phyloP scores from a whole-genome alignment of 805 yeast genomes.

The Cyberlindnera euphorbiiphila region DNA sequence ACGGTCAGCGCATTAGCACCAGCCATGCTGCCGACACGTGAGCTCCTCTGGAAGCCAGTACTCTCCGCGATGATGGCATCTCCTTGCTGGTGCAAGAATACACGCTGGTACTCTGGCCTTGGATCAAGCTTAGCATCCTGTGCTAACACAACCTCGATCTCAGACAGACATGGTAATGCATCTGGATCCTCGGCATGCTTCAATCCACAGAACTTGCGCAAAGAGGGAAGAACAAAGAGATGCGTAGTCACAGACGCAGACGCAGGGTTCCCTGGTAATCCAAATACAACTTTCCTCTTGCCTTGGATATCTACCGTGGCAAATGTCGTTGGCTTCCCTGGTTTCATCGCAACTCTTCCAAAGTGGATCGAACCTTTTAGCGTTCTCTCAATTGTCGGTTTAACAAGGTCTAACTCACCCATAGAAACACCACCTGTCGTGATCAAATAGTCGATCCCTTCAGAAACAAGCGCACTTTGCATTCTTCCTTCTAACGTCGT shows the following conservation, averaged over 20 bases:
- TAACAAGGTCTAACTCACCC: constrained; percentile 52
- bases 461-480: constrained; percentile 18
- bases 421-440: constrained; percentile 59
- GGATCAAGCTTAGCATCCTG: constrained; percentile 38
- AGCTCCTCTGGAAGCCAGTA: constrained; percentile 51
- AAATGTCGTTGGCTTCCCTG: constrained; percentile 57
- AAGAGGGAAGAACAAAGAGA: constrained; percentile 44
- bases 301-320: constrained; percentile 35
- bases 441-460: constrained; percentile 38
- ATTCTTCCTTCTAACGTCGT: constrained; percentile 28
- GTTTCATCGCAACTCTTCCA: constrained; percentile 57
- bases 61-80: constrained; percentile 34
- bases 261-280: constrained; percentile 56
- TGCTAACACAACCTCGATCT: constrained; percentile 33
- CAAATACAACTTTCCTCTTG: constrained; percentile 37
- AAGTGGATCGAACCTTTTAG: constrained; percentile 45
- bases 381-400: constrained; percentile 42
- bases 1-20: constrained; percentile 43
- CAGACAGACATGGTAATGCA: constrained; percentile 28
- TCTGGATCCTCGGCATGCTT: constrained; percentile 8
- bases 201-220: constrained; percentile 36
- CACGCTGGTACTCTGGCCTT: constrained; percentile 52
- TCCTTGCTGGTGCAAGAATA: constrained; percentile 28
- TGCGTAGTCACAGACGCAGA: constrained; percentile 47
- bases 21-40: constrained; percentile 44